Base-by-base conservation (phyloP, 768 basidiomycete species). In the Russula lepida region DNA sequence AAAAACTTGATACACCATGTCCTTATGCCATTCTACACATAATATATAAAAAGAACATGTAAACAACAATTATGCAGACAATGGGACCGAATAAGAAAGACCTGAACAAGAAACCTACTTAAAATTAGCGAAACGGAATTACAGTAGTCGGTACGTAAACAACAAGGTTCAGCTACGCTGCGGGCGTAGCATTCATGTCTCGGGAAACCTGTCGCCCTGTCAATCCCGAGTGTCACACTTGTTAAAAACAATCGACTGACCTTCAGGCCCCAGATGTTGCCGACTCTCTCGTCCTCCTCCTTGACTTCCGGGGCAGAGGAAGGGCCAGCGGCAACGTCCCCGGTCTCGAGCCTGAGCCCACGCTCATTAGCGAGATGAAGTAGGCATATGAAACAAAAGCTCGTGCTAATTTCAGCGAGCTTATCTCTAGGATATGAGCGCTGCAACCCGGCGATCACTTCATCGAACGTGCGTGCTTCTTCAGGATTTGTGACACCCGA, bases 341-440 rank as follows among this genome's bases (percentile, higher is more conserved):
- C 68, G 49, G 83, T 72, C 71, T 82, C 88, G 37, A 99, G 81
- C 70, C 88, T 89, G 52, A 98, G 78, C 2, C 95, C 97, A 68
- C 92, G 89, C 74, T 98, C 97, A 71, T 99, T 98, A 19, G 95
- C 95, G 47, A 98, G 75, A 76, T 98, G 97, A 19, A 99, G 76
- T 27, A 98, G 77, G 69, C 97, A 98, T 71, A 98, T 99, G 77
- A 98, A 99, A 72, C 95, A 98, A 84, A 95, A 98, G 65, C 92
- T 95, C 17, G 97, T 98, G 71, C 94, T 97, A 70, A 98, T 97
- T 65, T 99, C 97, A 43, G 88, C 88, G 88, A 98, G 89, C 77
- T 95, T 98, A 46, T 98, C 95, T 60, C 76, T 75, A 0, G 95
- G 93, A 72, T 98, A 98, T 6, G 88, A 83, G 54, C 75, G 79